Evolutionary conservation across 2,329 filamentous ascomycete species (phyloP), one percentile per base, ranked within the genome.

Genomic region (Penicillium brevicompactum): DNA sequence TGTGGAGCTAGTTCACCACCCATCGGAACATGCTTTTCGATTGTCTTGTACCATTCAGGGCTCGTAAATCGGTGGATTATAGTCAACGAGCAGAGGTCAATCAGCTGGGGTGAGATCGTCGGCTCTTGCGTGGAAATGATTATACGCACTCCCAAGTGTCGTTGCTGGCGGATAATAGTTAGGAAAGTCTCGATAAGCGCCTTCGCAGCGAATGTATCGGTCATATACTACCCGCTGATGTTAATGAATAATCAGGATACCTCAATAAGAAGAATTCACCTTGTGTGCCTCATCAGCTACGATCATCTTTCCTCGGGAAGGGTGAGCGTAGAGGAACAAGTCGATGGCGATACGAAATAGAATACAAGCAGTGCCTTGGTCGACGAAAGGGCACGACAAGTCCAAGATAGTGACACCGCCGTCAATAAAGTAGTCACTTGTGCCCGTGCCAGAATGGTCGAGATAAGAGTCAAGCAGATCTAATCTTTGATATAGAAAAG

Each of bases 81-180:
- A 0, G 84, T 88, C 13, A 88, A 75, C 0, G 83, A 85, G 67
- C 86, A 90, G 0, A 92, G 76, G 51, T 90, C 87, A 0, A 92
- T 78, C 0, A 92, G 78, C 13, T 81, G 78, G 0, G 85, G 83
- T 0, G 85, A 86, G 9, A 92, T 80, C 0, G 87, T 90, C 0
- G 89, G 89, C 63, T 92, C 89, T 66, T 92, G 88, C 0, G 89
- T 92, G 0, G 87, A 86, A 38, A 92, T 85, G 40, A 92, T 67
- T 4, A 91, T 78, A 0, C 88, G 81, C 0, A 81, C 78, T 1
- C 81, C 88, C 0, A 84, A 72, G 65, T 92, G 89, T 0, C 88
- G 84, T 70, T 92, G 88, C 13, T 87, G 76, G 9, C 31, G 31
- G 31, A 34, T 34, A 34, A 34, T 34, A 14, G 9, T 34, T 34